Evolutionary conservation across 2,329 filamentous ascomycete species (phyloP), one percentile per base, ranked within the genome.

Genomic region (Colletotrichum chrysophilum): DNA sequence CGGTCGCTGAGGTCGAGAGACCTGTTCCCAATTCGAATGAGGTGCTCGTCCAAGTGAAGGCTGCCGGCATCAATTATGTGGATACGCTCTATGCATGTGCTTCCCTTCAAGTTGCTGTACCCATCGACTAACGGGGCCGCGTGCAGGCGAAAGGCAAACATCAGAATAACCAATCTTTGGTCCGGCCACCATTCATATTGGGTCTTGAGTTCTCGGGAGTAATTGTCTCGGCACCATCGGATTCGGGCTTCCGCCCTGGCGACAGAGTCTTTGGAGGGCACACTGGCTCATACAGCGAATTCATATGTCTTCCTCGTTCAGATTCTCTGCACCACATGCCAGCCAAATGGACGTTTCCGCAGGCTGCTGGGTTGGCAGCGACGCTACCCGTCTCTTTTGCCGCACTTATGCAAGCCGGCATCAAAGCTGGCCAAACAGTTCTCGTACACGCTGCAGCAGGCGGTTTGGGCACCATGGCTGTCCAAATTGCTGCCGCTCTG

Each of bases 121-220:
- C 16, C 26, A 28, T 52, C 6, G 43, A 12, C 32, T 70, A 16
- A 69, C 48, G 13, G 26, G n/a, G 4, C 18, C 18, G 14, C 14
- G 24, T 34, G 7, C 43, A 86, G 85, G 89, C 88, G 4, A 86
- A 86, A 79, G 91, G 91, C 9, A 87, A 88, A 77, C 91, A 93
- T 78, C 91, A 93, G 79, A 93, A 92, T 80, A 92, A 92, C 79
- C 85, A 84, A 34, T 86, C 85, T n/a, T 87, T 90, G 70, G 86
- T 91, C 48, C 84, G 84, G 36, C 91, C 90, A 2, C 91, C 91
- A 0, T 93, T 93, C 82, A 87, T 86, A 2, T 86, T 92, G 1
- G 91, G 91, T 14, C 89, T 89, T n/a, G 91, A 93, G 79, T 93
- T 92, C 78, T 85, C 90, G 1, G 91, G 91, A n/a, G 83, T 87